Base-by-base conservation (phyloP, 2,329 filamentous ascomycete genomes). In the Penicillium sp. region DNA sequence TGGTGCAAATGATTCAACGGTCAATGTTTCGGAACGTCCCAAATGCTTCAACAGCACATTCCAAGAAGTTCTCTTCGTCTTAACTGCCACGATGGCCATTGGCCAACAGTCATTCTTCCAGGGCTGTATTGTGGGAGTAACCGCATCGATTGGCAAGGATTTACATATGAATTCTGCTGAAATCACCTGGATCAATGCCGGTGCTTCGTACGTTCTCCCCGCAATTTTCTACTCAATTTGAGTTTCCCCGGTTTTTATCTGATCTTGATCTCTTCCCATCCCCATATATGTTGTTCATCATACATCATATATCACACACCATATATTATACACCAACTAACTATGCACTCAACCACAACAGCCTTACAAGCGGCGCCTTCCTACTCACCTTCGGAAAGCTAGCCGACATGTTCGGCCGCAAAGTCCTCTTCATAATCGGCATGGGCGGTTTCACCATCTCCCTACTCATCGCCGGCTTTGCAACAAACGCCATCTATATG, bases 41-140 rank as follows among this genome's bases (percentile, higher is more conserved):
- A 52, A 59, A 49, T 66, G 83, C 73, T 89, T 90, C 78, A 80
- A 73, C 42, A 86, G 79, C 42, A 87, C 85, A 0, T 55, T 83
- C 2, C 83, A 88, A 65, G 87, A 89, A 75, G 78, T 84, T 38
- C 74, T 86, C 2, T 89, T 89, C 66, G 83, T 89, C 17, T 69
- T 86, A 19, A 86, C 86, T 39, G 84, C 86, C 10, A 89, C 87
- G 1, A 84, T 89, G 76, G 86, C 86, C 2, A 86, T 88, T 44
- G 86, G 83, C 4, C 85, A 86, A 66, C 81, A 80, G 10, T 81
- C 82, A 5, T 86, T 89, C 63, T 75, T 87, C 29, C 77, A 78
- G 8, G 87, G 86, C 13, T 78, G 81, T 5, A 80, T 84, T 5
- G 81, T 86, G 3, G 86, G 88, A 58, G 84, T 88, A 59, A 86